phyloP scores from a whole-genome alignment of 768 basidiomycete species.

The Russula olivacea region DNA sequence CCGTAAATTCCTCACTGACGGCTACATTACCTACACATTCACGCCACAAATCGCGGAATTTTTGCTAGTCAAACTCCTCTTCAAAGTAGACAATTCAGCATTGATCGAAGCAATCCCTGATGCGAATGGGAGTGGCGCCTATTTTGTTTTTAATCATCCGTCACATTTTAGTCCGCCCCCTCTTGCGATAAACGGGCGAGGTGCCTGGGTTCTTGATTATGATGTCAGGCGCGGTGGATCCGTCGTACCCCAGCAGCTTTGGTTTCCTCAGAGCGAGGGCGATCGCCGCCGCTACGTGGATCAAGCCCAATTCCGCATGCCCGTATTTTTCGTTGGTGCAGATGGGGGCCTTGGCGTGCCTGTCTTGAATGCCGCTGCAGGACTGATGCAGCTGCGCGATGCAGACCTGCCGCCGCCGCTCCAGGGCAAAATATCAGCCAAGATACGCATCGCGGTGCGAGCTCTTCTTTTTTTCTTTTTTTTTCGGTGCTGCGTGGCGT shows the following conservation, averaged over 20 bases:
- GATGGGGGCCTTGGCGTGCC: conserved; percentile 16
- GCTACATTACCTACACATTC: conserved; percentile 19
- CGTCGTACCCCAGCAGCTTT: conserved; percentile 21
- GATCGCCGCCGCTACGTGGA: conserved; percentile 14
- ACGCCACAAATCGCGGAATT: not conserved
- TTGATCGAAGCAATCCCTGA: not conserved
- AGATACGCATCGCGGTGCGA: conserved; percentile 18
- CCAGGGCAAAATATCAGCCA: not conserved
- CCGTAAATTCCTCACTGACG: not conserved
- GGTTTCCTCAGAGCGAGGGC: conserved; percentile 12
- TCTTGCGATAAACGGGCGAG: not conserved
- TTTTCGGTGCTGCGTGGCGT: not conserved
- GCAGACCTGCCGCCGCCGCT: not conserved
- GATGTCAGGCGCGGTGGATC: conserved; percentile 2
- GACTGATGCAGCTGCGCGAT: not conserved
- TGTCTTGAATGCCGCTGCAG: conserved; percentile 9
- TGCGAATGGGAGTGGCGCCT: not conserved
- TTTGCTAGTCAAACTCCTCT: conserved; percentile 8
- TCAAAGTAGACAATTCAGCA: not conserved
- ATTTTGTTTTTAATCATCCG: not conserved
- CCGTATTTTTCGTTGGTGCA: conserved; percentile 14
- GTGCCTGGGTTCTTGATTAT: conserved; percentile 16
- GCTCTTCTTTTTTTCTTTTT: not conserved
- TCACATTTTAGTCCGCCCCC: not conserved
- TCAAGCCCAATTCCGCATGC: conserved; percentile 7